A percentile compares a stretch with the other conserved stretches of the same genome.
Conservation (phyloP, 1,284 basidiomycete genomes). For the Microbotryum scabiosae region DNA sequence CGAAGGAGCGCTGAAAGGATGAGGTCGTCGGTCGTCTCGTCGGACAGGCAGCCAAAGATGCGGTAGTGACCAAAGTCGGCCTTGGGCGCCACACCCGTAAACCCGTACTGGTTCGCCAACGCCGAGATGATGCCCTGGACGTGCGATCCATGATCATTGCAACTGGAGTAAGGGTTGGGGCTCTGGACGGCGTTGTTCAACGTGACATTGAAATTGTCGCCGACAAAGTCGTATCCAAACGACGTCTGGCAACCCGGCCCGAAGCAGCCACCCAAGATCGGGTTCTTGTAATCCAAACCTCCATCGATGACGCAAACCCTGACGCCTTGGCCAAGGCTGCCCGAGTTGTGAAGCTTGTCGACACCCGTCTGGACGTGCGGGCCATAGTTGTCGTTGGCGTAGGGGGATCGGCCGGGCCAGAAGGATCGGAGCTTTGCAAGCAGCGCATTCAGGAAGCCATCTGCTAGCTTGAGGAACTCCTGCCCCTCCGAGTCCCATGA, state of each 20-base stretch:
- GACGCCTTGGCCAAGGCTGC: constrained; percentile 21
- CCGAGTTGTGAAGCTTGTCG: constrained; percentile 44
- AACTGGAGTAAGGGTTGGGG: constrained; percentile 23
- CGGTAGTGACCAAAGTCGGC: constrained; percentile 24
- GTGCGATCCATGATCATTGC: constrained; percentile 25
- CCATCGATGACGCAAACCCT: constrained; percentile 19
- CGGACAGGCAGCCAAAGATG: constrained; percentile 7
- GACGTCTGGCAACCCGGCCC: constrained; percentile 56
- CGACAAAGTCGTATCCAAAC: constrained; percentile 52
- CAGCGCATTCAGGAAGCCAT: too few relatives aligned
- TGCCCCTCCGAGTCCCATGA: too few relatives aligned
- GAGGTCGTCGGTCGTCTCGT: constrained; percentile 10
- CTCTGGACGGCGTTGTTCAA: constrained; percentile 31
- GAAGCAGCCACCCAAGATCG: constrained; percentile 55
- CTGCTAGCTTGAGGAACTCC: too few relatives aligned
- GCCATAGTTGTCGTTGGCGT: constrained; percentile 48
- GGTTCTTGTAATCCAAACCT: constrained; percentile 40
- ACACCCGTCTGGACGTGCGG: constrained; percentile 51
- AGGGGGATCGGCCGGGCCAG: constrained; percentile 24
- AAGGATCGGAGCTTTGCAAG: neutral
- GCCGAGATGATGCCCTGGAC: constrained; percentile 24
- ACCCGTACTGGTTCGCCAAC: constrained; percentile 21
- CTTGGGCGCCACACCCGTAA: constrained; percentile 29
- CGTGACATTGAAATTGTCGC: constrained; percentile 25
- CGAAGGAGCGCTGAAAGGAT: constrained; percentile 7